Evolutionary conservation across 2,329 filamentous ascomycete genomes (phyloP).

Genomic region (Sphaerostilbella broomeana): DNA sequence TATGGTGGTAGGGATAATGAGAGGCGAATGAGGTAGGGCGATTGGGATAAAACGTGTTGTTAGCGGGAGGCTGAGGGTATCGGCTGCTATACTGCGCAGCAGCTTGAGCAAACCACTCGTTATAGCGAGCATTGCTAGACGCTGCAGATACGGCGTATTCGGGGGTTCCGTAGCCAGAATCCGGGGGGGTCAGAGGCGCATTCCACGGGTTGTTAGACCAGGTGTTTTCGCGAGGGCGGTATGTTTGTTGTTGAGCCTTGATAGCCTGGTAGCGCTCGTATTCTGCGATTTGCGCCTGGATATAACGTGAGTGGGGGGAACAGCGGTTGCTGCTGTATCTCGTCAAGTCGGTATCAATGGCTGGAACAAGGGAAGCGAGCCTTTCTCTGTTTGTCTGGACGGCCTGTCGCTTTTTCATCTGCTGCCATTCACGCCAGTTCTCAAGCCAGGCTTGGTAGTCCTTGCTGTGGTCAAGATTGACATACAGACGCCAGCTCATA

Average conservation of each 20-base stretch:
- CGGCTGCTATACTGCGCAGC: slow-evolving; percentile 37
- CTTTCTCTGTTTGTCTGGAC: slow-evolving; percentile 44
- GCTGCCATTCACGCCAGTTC: slow-evolving; percentile 53
- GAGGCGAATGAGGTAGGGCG: slow-evolving; percentile 36
- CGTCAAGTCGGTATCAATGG: slow-evolving; percentile 38
- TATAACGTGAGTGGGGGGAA: slow-evolving; percentile 39
- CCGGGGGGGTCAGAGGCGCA: slow-evolving; percentile 51
- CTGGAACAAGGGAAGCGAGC: slow-evolving; percentile 41
- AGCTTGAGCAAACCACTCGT: slow-evolving; percentile 49
- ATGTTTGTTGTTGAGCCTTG: slow-evolving; percentile 36
- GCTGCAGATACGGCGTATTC: slow-evolving; percentile 52
- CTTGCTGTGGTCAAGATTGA: slow-evolving; percentile 71
- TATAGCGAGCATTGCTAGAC: slow-evolving; percentile 48
- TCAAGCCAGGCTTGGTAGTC: slow-evolving; percentile 59
- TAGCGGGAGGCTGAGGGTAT: slow-evolving; percentile 37
- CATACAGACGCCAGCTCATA: slow-evolving; percentile 79
- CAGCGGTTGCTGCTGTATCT: slow-evolving; percentile 34
- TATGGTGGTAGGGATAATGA: slow-evolving; percentile 41
- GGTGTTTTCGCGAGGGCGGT: slow-evolving; percentile 38
- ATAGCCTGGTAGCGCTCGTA: slow-evolving; percentile 43
- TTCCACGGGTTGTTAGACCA: slow-evolving; percentile 42
- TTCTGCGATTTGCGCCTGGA: slow-evolving; percentile 50
- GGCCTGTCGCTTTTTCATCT: slow-evolving; percentile 48
- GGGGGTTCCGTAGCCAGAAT: slow-evolving; percentile 56
- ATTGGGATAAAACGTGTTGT: slow-evolving; percentile 35